phyloP scores from a whole-genome alignment of 352 stramenopile genomes.

The Globisporangium takayamanum region DNA sequence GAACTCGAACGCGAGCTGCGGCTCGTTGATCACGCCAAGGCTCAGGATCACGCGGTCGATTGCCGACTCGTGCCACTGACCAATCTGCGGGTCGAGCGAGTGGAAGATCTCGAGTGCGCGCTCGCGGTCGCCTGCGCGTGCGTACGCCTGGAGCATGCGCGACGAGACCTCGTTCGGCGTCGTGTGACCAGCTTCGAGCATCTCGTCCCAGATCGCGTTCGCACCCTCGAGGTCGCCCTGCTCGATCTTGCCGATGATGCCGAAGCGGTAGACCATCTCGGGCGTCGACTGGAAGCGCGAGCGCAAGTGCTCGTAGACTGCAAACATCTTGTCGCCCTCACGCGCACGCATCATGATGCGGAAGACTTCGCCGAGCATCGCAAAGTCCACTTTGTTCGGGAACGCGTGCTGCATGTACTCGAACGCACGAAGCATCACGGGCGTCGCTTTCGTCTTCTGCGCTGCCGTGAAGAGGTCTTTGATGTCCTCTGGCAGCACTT shows the following conservation, averaged over 20 bases:
- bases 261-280: slow-evolving; percentile 70
- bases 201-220: slow-evolving; percentile 40
- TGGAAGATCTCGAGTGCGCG: slow-evolving; percentile 50
- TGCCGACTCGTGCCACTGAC: slow-evolving; percentile 58
- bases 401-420: slow-evolving; percentile 37
- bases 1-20: slow-evolving; percentile 63
- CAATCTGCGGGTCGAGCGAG: slow-evolving; percentile 48
- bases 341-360: slow-evolving; percentile 36
- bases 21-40: slow-evolving; percentile 55
- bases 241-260: slow-evolving; percentile 52
- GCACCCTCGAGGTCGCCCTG: slow-evolving; percentile 38
- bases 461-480: slow-evolving; percentile 46
- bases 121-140: slow-evolving; percentile 30
- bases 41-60: slow-evolving; percentile 68
- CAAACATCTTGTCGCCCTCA: slow-evolving; percentile 29
- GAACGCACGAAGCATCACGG: slow-evolving; percentile 49
- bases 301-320: slow-evolving; percentile 42
- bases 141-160: slow-evolving; percentile 50
- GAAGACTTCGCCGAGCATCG: slow-evolving; percentile 59
- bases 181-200: slow-evolving; percentile 43
- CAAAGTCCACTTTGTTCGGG: slow-evolving; percentile 43
- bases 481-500: slow-evolving; percentile 39
- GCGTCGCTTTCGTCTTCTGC: slow-evolving; percentile 37
- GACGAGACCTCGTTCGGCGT: slow-evolving; percentile 67
- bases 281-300: slow-evolving; percentile 37